A percentile compares a stretch with the other conserved stretches of the same genome.
Evolutionary conservation across 768 basidiomycete species (phyloP).

Genomic region (Pleurotus pulmonarius): DNA sequence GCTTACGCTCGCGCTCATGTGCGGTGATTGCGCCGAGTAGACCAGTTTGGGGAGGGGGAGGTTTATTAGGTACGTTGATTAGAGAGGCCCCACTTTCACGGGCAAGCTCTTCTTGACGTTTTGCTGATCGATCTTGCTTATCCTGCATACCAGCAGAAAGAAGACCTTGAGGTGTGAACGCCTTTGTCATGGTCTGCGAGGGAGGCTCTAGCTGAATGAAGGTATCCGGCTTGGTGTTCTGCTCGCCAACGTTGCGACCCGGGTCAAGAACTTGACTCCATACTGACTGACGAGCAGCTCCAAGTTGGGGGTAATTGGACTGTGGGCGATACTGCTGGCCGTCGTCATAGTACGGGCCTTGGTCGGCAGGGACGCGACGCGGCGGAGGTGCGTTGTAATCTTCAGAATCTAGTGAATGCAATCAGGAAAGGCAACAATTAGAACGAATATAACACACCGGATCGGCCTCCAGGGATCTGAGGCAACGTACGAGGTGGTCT

Average conservation of each 20-base stretch:
- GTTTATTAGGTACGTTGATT: conserved; percentile 94
- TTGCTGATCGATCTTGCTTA: conserved; percentile 93
- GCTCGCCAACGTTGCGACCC: conserved; percentile 42
- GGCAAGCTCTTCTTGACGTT: conserved; percentile 90
- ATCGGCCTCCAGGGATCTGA: conserved; percentile 50
- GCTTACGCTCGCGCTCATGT: conserved; percentile 90
- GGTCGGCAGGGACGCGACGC: conserved; percentile 53
- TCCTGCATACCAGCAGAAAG: conserved; percentile 95
- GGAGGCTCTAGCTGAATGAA: conserved; percentile 71
- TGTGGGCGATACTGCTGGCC: conserved; percentile 50
- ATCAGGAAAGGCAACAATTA: conserved; percentile 9
- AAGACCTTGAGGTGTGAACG: conserved; percentile 91
- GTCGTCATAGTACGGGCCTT: conserved; percentile 58
- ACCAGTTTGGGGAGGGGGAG: conserved; percentile 92
- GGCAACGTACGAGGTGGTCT: conserved; percentile 64
- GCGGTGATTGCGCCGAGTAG: conserved; percentile 94
- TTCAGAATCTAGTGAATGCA: conserved; percentile 39
- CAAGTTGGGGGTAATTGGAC: conserved; percentile 49
- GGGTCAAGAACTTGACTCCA: conserved; percentile 91
- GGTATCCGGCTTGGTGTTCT: conserved; percentile 42
- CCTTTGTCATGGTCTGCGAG: conserved; percentile 80
- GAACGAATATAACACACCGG: conserved; percentile 33
- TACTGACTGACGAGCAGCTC: conserved; percentile 61
- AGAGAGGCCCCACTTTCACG: conserved; percentile 88
- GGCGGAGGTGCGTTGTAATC: conserved; percentile 30